Percentiles rank a stretch among this genome's conserved stretches.
These are phyloP conservation scores for Yamadazyma pseudoaaseri DNA, from an alignment of 1,139 yeast genomes.

Conservation along the genomic window DNA sequence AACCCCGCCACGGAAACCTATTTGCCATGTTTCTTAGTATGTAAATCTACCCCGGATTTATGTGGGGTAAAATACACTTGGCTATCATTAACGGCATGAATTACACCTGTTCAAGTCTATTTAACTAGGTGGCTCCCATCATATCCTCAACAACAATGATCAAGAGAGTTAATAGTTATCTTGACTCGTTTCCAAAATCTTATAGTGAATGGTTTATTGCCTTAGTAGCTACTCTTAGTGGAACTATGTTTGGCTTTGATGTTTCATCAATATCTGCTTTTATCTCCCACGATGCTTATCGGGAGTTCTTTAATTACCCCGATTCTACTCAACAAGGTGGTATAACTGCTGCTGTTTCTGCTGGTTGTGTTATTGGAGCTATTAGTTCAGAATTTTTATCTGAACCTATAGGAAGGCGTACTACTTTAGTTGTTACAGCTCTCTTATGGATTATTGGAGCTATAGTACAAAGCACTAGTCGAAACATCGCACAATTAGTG, in stretches of 20 bases:
- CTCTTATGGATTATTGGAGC: slow-evolving; percentile 51
- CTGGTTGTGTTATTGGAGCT: slow-evolving; percentile 58
- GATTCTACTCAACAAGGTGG: slow-evolving; percentile 50
- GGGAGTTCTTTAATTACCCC: slow-evolving; percentile 43
- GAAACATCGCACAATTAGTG: slow-evolving; percentile 46
- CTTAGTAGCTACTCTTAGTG: slow-evolving; percentile 51
- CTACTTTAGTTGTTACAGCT: slow-evolving; percentile 44
- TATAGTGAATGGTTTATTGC: slow-evolving; percentile 28
- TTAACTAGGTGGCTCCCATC: not conserved
- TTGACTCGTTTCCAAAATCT: slow-evolving; percentile 2
- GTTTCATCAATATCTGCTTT: slow-evolving; percentile 65
- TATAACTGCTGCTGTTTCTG: slow-evolving; percentile 59
- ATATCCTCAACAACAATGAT: not conserved
- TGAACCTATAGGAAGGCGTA: slow-evolving; percentile 58
- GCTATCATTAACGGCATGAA: too few relatives aligned
- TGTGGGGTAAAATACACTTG: too few relatives aligned
- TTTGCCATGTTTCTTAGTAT: not conserved
- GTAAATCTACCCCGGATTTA: not conserved
- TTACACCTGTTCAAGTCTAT: too few relatives aligned
- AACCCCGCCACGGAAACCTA: not conserved
- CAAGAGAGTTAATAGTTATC: slow-evolving; percentile 1
- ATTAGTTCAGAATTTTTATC: slow-evolving; percentile 45
- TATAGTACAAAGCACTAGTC: slow-evolving; percentile 42
- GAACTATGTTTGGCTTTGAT: slow-evolving; percentile 65
- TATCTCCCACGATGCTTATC: slow-evolving; percentile 17